phyloP scores from a whole-genome alignment of 164 flowering plant species.

The Vitis amurensis region DNA sequence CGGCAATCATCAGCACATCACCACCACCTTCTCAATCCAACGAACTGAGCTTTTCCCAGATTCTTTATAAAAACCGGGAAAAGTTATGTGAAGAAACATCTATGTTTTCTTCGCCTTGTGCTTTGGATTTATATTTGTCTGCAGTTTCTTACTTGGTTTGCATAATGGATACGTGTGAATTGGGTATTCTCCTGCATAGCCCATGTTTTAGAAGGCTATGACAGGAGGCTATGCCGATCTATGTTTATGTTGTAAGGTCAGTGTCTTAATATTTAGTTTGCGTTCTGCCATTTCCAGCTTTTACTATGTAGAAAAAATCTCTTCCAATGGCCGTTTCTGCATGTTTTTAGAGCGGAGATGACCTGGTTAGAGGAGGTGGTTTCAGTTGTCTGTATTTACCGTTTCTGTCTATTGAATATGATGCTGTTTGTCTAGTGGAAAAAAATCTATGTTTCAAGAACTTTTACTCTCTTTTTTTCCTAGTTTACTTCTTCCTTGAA shows the following conservation, averaged over 20 bases:
- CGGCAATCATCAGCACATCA: not conserved
- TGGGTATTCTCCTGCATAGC: not conserved
- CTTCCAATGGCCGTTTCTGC: not conserved
- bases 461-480: not conserved
- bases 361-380: not conserved
- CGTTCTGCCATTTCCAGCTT: not conserved
- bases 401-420: not conserved
- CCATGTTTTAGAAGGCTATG: not conserved
- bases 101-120: not conserved
- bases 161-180: too few species aligned
- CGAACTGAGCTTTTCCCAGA: not conserved
- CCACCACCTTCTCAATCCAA: not conserved
- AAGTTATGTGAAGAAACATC: not conserved
- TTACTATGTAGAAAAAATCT: not conserved
- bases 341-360: slow-evolving; percentile 1
- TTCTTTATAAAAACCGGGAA: not conserved
- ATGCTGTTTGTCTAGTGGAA: too few species aligned
- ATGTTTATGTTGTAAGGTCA: not conserved
- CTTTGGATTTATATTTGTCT: too few species aligned
- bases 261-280: not conserved
- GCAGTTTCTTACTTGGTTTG: too few species aligned
- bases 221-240: not conserved
- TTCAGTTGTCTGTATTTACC: not conserved
- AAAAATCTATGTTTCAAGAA: too few species aligned
- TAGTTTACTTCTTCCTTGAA: too few species aligned